Percentiles rank a stretch among this genome's conserved stretches.
Evolutionary conservation across 2,329 filamentous ascomycete species (phyloP).

Genomic region (Davidsoniella eucalypti): DNA sequence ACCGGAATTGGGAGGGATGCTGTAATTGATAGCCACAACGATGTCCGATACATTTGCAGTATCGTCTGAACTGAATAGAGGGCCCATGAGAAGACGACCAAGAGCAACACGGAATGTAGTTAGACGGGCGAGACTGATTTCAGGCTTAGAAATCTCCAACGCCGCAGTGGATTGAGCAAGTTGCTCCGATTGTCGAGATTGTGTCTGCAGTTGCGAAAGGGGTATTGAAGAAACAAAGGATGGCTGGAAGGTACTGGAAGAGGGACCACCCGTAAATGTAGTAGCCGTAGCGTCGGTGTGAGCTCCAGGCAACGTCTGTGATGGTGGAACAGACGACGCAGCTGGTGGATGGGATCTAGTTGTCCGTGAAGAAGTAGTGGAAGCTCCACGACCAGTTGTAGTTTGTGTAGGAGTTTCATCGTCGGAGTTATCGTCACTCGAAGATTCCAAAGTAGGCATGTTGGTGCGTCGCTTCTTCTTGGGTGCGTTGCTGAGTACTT

Average conservation of each 20-base stretch:
- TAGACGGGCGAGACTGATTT: conserved; percentile 47
- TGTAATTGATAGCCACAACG: conserved; percentile 62
- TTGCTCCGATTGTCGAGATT: conserved; percentile 24
- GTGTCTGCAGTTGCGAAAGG: conserved; percentile 43
- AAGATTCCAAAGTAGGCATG: conserved; percentile 41
- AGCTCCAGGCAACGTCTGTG: conserved; percentile 11
- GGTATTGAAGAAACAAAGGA: conserved; percentile 70
- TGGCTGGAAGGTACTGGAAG: conserved; percentile 21
- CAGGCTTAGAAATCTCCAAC: conserved; percentile 25
- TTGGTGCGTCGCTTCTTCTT: conserved; percentile 63
- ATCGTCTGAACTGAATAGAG: conserved; percentile 68
- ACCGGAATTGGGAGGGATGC: conserved; percentile 36
- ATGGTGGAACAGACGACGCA: conserved; percentile 18
- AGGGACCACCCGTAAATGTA: conserved; percentile 18
- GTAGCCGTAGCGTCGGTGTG: conserved; percentile 12
- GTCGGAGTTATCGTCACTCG: conserved; percentile 40
- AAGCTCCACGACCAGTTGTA: conserved; percentile 10
- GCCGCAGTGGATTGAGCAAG: conserved; percentile 25
- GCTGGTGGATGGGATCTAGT: conserved; percentile 17
- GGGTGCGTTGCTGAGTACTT: conserved; percentile 66
- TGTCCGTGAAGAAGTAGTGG: conserved; percentile 13
- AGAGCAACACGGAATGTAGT: conserved; percentile 63
- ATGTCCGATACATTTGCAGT: conserved; percentile 60
- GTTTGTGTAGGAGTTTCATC: conserved; percentile 26
- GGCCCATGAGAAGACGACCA: conserved; percentile 65